Conservation (phyloP, 2,329 filamentous ascomycete species). For the Podosphaera fusca region DNA sequence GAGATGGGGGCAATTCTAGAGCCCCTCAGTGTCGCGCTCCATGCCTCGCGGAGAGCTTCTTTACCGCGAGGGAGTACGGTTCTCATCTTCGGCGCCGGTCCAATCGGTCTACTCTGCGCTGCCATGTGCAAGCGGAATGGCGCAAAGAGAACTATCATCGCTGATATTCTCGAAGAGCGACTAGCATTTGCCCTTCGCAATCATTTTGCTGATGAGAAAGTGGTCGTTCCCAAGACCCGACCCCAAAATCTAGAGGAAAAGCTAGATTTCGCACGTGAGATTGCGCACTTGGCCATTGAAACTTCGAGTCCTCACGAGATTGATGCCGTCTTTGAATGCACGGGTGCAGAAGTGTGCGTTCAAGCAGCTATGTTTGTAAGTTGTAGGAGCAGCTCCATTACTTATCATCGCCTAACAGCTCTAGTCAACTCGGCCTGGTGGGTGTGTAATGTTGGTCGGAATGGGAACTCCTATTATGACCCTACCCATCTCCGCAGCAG, state of each 20-base stretch:
- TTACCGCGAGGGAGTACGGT: constrained; percentile 64
- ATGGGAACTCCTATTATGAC: constrained; percentile 61
- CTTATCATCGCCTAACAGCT: not conserved
- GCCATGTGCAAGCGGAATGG: constrained; percentile 38
- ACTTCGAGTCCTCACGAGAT: constrained; percentile 28
- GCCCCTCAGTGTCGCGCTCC: constrained; percentile 72
- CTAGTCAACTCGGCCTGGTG: constrained; percentile 38
- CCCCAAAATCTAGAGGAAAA: constrained; percentile 14
- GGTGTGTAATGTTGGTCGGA: constrained; percentile 50
- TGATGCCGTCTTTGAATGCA: constrained; percentile 42
- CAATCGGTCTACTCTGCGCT: constrained; percentile 46
- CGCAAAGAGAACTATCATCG: constrained; percentile 73
- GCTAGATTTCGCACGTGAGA: constrained; percentile 16
- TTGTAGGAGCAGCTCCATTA: constrained; percentile 18
- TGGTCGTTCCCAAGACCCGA: constrained; percentile 16
- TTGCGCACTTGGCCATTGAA: constrained; percentile 26
- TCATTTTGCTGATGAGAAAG: constrained; percentile 13
- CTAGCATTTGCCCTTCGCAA: constrained; percentile 44
- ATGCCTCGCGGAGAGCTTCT: constrained; percentile 61
- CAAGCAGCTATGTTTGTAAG: constrained; percentile 30
- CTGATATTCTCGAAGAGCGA: constrained; percentile 78
- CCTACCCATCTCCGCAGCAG: constrained; percentile 47
- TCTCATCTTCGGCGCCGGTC: constrained; percentile 75
- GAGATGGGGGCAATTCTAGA: constrained; percentile 82
- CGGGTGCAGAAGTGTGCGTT: constrained; percentile 31